Percentiles rank a stretch among this genome's conserved stretches.
phyloP scores from a whole-genome alignment of 169 alveolate genomes.

The Miamiensis avidus region DNA sequence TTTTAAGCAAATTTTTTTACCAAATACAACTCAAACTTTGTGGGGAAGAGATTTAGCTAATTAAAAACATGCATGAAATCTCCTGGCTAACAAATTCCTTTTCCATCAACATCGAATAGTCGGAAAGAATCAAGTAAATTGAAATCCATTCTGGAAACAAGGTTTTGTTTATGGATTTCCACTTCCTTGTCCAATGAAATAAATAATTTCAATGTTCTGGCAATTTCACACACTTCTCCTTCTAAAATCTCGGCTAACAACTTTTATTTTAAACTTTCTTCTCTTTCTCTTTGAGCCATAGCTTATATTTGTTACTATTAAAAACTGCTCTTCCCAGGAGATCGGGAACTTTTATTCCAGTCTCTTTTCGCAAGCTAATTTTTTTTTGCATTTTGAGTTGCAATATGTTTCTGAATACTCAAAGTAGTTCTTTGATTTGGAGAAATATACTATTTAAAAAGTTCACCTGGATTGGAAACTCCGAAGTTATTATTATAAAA shows the following conservation, averaged over 20 bases:
- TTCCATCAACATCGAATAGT: constrained; percentile 26
- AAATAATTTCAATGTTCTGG: background rate
- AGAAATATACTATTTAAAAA: background rate
- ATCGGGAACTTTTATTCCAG: background rate
- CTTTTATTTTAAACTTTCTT: too few species aligned
- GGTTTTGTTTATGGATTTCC: background rate
- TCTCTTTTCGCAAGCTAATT: background rate
- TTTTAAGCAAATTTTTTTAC: background rate
- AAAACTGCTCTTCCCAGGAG: background rate
- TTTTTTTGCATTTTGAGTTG: too few species aligned
- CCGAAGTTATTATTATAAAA: background rate
- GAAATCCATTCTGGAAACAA: constrained; percentile 4
- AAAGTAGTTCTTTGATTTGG: background rate
- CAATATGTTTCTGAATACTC: background rate
- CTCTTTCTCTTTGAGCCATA: background rate
- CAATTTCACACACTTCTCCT: background rate
- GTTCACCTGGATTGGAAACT: background rate
- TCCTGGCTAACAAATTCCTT: background rate
- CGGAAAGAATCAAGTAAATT: constrained; percentile 9
- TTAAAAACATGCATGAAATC: constrained; percentile 14
- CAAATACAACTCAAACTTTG: constrained; percentile 13
- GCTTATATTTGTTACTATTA: background rate
- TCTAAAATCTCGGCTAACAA: background rate
- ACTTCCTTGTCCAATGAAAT: constrained; percentile 20
- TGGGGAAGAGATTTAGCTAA: constrained; percentile 4